Evolutionary conservation across 306 rosid species (phyloP).

Genomic region (Dicorynia guianensis): DNA sequence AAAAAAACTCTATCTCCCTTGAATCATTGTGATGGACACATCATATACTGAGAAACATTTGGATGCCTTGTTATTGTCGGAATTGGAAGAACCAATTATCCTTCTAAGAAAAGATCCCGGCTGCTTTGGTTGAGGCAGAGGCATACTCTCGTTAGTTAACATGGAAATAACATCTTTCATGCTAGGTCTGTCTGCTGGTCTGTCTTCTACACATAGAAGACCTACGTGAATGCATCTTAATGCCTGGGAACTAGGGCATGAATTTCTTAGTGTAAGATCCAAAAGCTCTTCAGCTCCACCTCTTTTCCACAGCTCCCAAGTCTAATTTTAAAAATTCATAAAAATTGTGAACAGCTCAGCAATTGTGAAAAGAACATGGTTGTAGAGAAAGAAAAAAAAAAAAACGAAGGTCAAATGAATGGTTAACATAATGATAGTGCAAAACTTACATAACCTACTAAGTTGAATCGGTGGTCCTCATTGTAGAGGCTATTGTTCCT

Average conservation of each 20-base stretch:
- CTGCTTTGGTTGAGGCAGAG: not conserved
- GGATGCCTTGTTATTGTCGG: not conserved
- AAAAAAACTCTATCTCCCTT: not conserved
- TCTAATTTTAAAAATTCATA: not conserved
- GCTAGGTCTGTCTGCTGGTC: not conserved
- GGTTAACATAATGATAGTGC: too few species aligned
- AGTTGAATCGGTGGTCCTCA: not conserved
- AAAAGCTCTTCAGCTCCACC: not conserved
- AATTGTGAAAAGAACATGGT: not conserved
- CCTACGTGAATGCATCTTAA: not conserved
- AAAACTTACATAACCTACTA: not conserved
- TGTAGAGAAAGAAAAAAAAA: too few species aligned
- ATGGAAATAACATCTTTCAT: not conserved
- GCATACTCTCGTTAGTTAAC: not conserved
- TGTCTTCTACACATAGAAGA: not conserved
- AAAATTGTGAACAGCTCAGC: not conserved
- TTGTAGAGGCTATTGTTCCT: not conserved
- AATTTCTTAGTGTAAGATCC: not conserved
- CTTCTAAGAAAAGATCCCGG: not conserved
- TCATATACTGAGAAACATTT: not conserved
- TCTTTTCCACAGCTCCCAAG: not conserved
- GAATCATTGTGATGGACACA: not conserved
- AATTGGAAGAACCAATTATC: not conserved
- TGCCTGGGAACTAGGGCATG: not conserved
- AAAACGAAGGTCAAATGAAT: too few species aligned